phyloP scores from a whole-genome alignment of 495 filamentous ascomycete species.

The Xylaria cubensis region DNA sequence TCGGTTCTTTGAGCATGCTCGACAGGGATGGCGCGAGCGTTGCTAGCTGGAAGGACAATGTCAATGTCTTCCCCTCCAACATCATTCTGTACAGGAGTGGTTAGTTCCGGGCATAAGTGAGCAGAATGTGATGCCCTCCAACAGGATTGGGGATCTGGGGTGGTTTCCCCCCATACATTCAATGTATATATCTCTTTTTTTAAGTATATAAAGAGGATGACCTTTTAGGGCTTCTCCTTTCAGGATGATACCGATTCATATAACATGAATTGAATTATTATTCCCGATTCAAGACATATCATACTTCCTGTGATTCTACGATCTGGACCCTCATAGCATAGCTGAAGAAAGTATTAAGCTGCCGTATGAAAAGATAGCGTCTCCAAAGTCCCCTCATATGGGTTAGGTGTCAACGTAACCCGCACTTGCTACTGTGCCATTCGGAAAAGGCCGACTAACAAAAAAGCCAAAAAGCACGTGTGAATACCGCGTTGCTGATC shows the following conservation, averaged over 20 bases:
- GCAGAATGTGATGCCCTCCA: neutral
- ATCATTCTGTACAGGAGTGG: slow-evolving; percentile 37
- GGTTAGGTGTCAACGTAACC: neutral
- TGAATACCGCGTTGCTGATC: neutral
- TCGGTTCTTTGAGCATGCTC: slow-evolving; percentile 56
- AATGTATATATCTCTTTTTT: slow-evolving; percentile 23
- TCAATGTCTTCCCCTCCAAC: slow-evolving; percentile 53
- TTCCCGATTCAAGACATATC: neutral
- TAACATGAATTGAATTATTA: neutral
- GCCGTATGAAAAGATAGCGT: neutral
- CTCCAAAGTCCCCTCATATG: neutral
- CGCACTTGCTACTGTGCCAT: neutral
- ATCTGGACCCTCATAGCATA: too few relatives aligned
- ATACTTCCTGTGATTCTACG: neutral
- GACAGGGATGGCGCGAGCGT: slow-evolving; percentile 47
- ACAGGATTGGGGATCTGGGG: slow-evolving; percentile 1
- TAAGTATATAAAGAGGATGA: slow-evolving; percentile 20
- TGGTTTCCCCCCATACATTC: neutral
- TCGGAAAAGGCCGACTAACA: neutral
- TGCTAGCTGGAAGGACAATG: slow-evolving; percentile 52
- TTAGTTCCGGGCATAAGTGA: neutral
- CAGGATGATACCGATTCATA: slow-evolving; percentile 1
- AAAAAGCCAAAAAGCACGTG: neutral
- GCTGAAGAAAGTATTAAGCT: neutral
- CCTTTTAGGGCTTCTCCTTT: neutral